Base-by-base conservation (phyloP, 2,329 filamentous ascomycete genomes). In the Colletotrichum limetticola region DNA sequence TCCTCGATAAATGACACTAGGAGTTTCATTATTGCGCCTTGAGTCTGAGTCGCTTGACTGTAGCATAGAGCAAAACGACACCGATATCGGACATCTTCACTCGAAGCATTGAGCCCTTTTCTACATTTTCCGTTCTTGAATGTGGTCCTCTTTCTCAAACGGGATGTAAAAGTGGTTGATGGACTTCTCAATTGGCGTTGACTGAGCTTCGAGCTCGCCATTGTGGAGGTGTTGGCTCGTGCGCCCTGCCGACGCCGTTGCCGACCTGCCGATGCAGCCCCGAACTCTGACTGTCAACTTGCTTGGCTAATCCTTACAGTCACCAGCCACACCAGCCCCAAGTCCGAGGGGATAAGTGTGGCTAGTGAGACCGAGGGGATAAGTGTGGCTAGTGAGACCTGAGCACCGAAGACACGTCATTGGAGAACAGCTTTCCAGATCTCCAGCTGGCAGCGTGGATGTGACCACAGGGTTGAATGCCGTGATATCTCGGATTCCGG, bases 341-440 rank as follows among this genome's bases (percentile, higher is more conserved):
- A 9, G 8, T 8, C 19, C 28, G 0, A 5, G 12, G 9, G 26
- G 30, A 14, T 2, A 22, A 4, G 1, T 53, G 71, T 73, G 71
- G 71, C 71, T 66, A 5, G 60, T 70, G 66, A 0, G 3, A 9
- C 1, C 19, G 0, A 5, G 12, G 9, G 26, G 30, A 14, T 2
- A 22, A 4, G 1, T 53, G 71, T 73, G 71, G 71, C 71, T 66
- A 5, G 60, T 70, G 66, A 0, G 3, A 9, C 1, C 19, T 22
- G 24, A 32, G 11, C 12, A 16, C 60, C 60, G 46, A 66, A 74
- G 71, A 58, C 71, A 74, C 71, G 71, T 74, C 71, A 74, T 74
- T 72, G 68, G 62, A 68, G 68, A 72, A 74, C 68, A 72, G 71
- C 71, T 68, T 63, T 53, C 71, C 52, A 55, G 9, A 35, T 37